phyloP scores from a whole-genome alignment of 2,329 filamentous ascomycete species.

The Clonostachys rhizophaga region DNA sequence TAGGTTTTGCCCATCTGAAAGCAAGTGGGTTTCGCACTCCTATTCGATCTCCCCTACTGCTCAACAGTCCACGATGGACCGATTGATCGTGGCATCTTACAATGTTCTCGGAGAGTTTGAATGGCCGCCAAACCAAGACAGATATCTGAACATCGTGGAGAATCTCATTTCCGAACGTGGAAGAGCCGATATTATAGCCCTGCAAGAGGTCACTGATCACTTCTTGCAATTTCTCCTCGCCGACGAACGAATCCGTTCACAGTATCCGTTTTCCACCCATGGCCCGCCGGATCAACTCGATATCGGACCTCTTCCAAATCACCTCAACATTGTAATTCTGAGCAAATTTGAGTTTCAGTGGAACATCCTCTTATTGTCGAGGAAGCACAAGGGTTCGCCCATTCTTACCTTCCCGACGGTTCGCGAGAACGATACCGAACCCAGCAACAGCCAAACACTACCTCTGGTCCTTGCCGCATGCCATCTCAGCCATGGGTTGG shows the following conservation, averaged over 20 bases:
- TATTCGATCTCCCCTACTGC: not conserved
- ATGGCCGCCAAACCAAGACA: slow-evolving; percentile 32
- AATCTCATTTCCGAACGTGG: slow-evolving; percentile 37
- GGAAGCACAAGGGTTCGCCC: slow-evolving; percentile 53
- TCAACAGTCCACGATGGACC: slow-evolving; percentile 2
- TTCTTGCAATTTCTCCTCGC: slow-evolving; percentile 53
- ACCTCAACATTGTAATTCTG: slow-evolving; percentile 57
- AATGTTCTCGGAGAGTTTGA: slow-evolving; percentile 48
- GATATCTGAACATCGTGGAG: slow-evolving; percentile 35
- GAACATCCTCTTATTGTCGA: slow-evolving; percentile 45
- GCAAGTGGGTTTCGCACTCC: not conserved
- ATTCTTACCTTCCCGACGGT: slow-evolving; percentile 35
- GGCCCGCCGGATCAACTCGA: slow-evolving; percentile 46
- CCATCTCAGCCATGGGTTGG: slow-evolving; percentile 58
- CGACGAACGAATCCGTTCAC: slow-evolving; percentile 33
- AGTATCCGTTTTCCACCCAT: slow-evolving; percentile 53
- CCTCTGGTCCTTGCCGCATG: slow-evolving; percentile 49
- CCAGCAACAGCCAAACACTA: not conserved
- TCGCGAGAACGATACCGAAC: slow-evolving; percentile 10
- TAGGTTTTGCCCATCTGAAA: not conserved
- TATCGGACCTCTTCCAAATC: slow-evolving; percentile 50
- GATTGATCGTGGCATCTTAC: slow-evolving; percentile 41
- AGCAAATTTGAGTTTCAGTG: slow-evolving; percentile 52
- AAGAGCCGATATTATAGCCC: slow-evolving; percentile 39
- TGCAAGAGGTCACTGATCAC: slow-evolving; percentile 62